Evolutionary conservation across 2,329 filamentous ascomycete genomes (phyloP), one percentile per base, ranked within the genome.

Genomic region (Botryosphaeria agaves): DNA sequence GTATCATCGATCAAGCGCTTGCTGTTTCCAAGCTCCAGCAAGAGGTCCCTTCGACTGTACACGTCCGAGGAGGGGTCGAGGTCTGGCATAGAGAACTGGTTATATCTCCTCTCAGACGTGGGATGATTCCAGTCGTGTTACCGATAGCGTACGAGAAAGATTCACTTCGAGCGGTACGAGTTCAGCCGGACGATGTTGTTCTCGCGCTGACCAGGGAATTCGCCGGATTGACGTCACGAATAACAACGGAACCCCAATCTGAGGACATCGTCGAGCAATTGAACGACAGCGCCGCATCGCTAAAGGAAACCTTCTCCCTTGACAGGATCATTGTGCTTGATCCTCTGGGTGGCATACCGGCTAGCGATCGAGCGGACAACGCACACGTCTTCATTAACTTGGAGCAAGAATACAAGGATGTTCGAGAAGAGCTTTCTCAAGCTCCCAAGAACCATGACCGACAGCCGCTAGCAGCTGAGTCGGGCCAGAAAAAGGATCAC

Each of bases 241-340:
- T 49, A 19, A 16, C 37, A 2, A 36, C 39, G 12, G 39, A 41
- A 3, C 48, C 51, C 2, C 55, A 61, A 5, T 38, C 41, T 5
- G 38, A 18, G 2, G n/a, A n/a, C n/a, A n/a, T n/a, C n/a, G n/a
- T n/a, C n/a, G n/a, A n/a, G n/a, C n/a, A n/a, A n/a, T 18, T 34
- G n/a, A 29, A 36, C n/a, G 34, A 18, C 11, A 33, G 33, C 14
- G 30, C 28, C 5, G n/a, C 27, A 15, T 46, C 46, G 29, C 48
- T 62, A 2, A 57, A 56, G 32, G 63, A 65, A 18, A 53, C 71
- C 35, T 67, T 76, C 1, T 67, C 69, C 0, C 57, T 98, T 5
- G 87, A 95, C 47, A 70, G 87, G 20, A 64, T 98, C 25, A 92
- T 98, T 37, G 61, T 98, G 17, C 64, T 98, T 5, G 89, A 98